Evolutionary conservation across 108 stramenopile species (phyloP).

Genomic region (Schizochytrium sp.): DNA sequence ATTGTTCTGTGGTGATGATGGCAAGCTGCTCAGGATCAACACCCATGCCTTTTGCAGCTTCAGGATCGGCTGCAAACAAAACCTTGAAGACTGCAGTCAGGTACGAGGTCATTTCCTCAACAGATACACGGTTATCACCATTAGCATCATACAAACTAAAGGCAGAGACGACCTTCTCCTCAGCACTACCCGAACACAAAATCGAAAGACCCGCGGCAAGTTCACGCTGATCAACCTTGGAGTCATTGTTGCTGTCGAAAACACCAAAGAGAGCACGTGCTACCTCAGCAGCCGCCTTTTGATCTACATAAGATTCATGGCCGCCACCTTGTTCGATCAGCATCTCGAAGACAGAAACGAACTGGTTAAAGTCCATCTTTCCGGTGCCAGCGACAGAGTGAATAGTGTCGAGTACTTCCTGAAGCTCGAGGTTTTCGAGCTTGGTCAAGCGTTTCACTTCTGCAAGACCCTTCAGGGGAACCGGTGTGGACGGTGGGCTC

Average conservation of each 20-base stretch:
- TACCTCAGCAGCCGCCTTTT: background rate
- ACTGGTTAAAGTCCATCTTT: conserved; percentile 36
- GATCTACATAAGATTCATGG: conserved; percentile 23
- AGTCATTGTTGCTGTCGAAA: conserved; percentile 1
- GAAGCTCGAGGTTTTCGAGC: conserved; percentile 22
- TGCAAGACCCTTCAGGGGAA: conserved; percentile 3
- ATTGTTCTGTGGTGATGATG: background rate
- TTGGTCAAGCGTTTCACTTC: conserved; percentile 49
- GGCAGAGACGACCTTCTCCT: conserved; percentile 69
- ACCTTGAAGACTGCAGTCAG: conserved; percentile 62
- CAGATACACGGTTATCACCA: conserved; percentile 64
- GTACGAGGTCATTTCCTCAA: conserved; percentile 58
- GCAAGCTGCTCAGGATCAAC: conserved; percentile 43
- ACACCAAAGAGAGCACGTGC: conserved; percentile 24
- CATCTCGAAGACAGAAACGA: conserved; percentile 21
- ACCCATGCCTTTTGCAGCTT: background rate
- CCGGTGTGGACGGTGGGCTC: background rate
- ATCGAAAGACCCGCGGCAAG: conserved; percentile 48
- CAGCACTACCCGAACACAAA: conserved; percentile 7
- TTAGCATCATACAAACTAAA: conserved; percentile 69
- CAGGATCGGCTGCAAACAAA: conserved; percentile 31
- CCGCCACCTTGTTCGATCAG: conserved; percentile 47
- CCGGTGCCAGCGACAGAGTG: background rate
- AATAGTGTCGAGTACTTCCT: conserved; percentile 46
- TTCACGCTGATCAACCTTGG: conserved; percentile 27